These are phyloP conservation scores for Globisporangium yorkense DNA, from an alignment of 352 stramenopile genomes.

Conservation along the genomic window DNA sequence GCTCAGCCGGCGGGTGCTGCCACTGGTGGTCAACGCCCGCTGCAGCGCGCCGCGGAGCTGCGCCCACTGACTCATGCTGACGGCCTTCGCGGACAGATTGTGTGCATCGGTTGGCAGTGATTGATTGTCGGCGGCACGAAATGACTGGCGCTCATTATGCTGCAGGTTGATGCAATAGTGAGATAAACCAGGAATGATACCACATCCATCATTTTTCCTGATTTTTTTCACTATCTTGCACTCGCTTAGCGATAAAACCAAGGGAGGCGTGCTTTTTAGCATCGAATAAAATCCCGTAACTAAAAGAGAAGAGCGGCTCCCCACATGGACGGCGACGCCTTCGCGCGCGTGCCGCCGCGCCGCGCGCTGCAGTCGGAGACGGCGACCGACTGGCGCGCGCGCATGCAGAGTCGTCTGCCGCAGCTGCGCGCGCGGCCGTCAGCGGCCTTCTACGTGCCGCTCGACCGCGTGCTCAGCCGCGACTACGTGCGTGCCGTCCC, in stretches of 20 bases:
- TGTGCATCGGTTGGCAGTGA: slow-evolving; percentile 7
- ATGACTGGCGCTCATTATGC: background rate
- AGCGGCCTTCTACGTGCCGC: background rate
- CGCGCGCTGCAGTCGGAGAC: slow-evolving; percentile 10
- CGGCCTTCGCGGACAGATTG: background rate
- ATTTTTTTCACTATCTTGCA: background rate
- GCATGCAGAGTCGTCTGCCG: slow-evolving; percentile 21
- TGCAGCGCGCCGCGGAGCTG: slow-evolving; percentile 21
- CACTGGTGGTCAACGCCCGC: slow-evolving; percentile 13
- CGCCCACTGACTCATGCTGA: slow-evolving; percentile 36
- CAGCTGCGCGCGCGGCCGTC: slow-evolving; percentile 1
- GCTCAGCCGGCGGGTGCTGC: slow-evolving; percentile 16
- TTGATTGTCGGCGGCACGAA: too few species aligned
- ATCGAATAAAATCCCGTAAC: too few species aligned
- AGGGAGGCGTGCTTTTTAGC: background rate
- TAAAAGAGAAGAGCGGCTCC: background rate
- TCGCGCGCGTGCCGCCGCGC: slow-evolving; percentile 4
- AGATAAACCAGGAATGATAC: background rate
- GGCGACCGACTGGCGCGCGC: slow-evolving; percentile 12
- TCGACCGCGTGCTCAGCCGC: background rate
- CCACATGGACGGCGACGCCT: background rate
- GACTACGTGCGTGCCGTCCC: slow-evolving; percentile 8
- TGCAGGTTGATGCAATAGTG: background rate
- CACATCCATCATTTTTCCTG: background rate
- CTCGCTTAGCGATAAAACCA: background rate